phyloP scores from a whole-genome alignment of 345 rosid species.

The Reutealis trisperma region DNA sequence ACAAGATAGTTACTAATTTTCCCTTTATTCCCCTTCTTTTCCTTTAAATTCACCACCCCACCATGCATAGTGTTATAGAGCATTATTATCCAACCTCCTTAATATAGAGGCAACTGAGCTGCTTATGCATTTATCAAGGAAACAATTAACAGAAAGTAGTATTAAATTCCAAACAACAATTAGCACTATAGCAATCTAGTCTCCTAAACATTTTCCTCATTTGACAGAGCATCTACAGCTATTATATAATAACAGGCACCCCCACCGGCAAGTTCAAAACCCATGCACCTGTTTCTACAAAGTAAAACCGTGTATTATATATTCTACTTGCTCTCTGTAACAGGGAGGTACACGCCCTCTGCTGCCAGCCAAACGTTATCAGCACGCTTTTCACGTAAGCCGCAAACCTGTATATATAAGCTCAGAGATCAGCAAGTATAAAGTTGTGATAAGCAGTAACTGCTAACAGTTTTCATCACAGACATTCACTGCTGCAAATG shows the following conservation, averaged over 20 bases:
- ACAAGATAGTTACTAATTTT: no score
- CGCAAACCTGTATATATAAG: slow-evolving; percentile 64
- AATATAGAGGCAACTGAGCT: neutral
- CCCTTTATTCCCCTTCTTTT: no score
- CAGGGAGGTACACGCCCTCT: slow-evolving; percentile 92
- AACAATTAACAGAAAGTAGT: neutral
- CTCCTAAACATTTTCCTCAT: slow-evolving; percentile 12
- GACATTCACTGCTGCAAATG: neutral
- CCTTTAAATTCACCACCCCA: no score
- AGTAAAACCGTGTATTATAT: neutral
- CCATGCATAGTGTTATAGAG: no score
- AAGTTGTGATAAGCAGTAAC: neutral
- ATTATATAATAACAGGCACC: slow-evolving; percentile 29
- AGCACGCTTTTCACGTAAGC: slow-evolving; percentile 72
- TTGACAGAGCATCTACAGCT: slow-evolving; percentile 22
- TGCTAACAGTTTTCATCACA: neutral
- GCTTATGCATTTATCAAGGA: neutral
- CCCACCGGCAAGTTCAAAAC: slow-evolving; percentile 30
- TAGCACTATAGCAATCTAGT: neutral
- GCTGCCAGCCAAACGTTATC: slow-evolving; percentile 97
- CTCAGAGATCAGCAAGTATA: slow-evolving; percentile 11
- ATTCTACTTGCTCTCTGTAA: slow-evolving; percentile 55
- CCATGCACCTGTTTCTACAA: slow-evolving; percentile 36
- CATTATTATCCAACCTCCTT: neutral
- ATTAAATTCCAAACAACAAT: neutral